Conservation (phyloP, 495 filamentous ascomycete species). For the Hypoxylon fuscum region DNA sequence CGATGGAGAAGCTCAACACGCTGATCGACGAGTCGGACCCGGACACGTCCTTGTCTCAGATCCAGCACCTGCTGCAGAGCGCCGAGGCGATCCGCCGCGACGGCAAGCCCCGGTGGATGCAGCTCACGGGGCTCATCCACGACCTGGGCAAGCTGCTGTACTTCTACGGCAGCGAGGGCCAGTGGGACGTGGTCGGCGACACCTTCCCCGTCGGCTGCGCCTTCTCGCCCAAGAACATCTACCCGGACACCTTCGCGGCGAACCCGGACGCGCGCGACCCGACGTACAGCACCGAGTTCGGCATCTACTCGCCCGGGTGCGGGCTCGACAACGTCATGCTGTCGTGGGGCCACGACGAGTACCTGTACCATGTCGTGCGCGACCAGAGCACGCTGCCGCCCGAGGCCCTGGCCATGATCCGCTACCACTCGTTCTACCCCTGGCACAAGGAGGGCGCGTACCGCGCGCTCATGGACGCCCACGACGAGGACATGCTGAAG, state of each 20-base stretch:
- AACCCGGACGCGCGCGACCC: conserved; percentile 74
- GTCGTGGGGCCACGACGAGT: conserved; percentile 93
- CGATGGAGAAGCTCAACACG: conserved; percentile 88
- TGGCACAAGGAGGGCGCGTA: conserved; percentile 87
- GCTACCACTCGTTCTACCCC: conserved; percentile 90
- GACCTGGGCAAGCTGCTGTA: conserved; percentile 89
- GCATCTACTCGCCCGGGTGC: conserved; percentile 80
- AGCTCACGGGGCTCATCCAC: conserved; percentile 87
- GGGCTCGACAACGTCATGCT: conserved; percentile 87
- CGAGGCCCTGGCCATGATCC: conserved; percentile 88
- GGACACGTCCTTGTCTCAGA: conserved; percentile 82
- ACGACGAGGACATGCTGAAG: conserved; percentile 78
- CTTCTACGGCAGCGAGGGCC: conserved; percentile 82
- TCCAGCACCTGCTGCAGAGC: conserved; percentile 85
- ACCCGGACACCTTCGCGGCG: conserved; percentile 73
- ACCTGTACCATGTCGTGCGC: conserved; percentile 83
- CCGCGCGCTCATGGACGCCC: conserved; percentile 78
- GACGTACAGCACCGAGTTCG: conserved; percentile 75
- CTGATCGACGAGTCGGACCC: conserved; percentile 90
- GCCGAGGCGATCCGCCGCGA: conserved; percentile 88
- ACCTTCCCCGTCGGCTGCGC: conserved; percentile 90
- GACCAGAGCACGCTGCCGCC: conserved; percentile 78
- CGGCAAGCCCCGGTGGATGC: conserved; percentile 93
- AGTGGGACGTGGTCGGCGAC: conserved; percentile 94
- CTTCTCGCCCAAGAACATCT: conserved; percentile 78